A percentile compares a stretch with the other conserved stretches of the same genome.
Conservation (phyloP, 495 filamentous ascomycete genomes). For the Platismatia glauca region DNA sequence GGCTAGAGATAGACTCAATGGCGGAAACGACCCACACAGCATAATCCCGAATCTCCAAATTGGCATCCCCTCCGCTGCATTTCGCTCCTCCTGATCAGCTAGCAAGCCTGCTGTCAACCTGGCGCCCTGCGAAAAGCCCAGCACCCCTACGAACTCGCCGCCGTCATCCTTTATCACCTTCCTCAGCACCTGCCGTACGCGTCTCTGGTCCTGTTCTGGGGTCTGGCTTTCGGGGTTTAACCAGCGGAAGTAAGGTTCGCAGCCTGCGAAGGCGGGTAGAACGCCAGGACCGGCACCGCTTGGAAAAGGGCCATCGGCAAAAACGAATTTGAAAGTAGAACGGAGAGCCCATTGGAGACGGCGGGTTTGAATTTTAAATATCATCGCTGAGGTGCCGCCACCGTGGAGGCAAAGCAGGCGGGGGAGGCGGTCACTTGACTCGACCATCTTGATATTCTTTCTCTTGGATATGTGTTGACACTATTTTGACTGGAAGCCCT, state of each 20-base stretch:
- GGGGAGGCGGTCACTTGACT: conserved; percentile 15
- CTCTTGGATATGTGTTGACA: neutral
- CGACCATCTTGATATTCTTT: neutral
- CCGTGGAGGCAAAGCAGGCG: conserved; percentile 24
- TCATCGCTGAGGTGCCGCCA: conserved; percentile 22
- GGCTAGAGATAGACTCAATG: conserved; percentile 13
- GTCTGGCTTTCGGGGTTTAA: conserved; percentile 2
- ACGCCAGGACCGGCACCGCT: conserved; percentile 30
- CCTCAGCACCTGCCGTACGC: conserved; percentile 3
- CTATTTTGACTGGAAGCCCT: neutral
- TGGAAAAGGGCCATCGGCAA: conserved; percentile 27
- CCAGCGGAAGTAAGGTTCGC: conserved; percentile 29
- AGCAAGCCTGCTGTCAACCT: conserved; percentile 27
- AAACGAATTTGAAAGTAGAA: conserved; percentile 28
- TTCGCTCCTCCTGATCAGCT: conserved; percentile 17
- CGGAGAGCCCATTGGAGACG: conserved; percentile 18
- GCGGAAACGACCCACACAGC: conserved; percentile 21
- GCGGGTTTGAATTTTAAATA: conserved; percentile 22
- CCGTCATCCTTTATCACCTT: conserved; percentile 11
- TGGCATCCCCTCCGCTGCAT: conserved; percentile 10
- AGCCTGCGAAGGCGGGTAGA: conserved; percentile 30
- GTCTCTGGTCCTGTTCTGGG: conserved; percentile 9
- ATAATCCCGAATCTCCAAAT: conserved; percentile 20
- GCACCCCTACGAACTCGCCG: conserved; percentile 25
- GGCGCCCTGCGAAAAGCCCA: conserved; percentile 30